Evolutionary conservation across 768 basidiomycete genomes (phyloP).

Genomic region (Myochromella boudieri): DNA sequence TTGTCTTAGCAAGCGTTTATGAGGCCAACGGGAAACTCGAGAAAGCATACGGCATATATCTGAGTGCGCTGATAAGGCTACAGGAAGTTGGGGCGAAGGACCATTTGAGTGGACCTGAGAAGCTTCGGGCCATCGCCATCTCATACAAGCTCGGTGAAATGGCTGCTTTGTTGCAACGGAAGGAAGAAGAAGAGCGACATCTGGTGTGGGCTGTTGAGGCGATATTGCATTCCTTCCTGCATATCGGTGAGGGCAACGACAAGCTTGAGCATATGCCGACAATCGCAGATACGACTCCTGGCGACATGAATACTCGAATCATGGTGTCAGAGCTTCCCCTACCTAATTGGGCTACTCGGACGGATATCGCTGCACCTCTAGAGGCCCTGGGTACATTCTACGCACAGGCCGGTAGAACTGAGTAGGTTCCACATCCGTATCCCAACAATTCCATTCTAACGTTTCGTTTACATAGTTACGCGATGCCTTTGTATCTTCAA

Average conservation of each 20-base stretch:
- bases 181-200: conserved; percentile 43
- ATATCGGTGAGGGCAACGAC: conserved; percentile 13
- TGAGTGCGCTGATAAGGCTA: conserved; percentile 32
- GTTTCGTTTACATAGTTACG: conserved; percentile 54
- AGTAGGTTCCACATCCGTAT: no score
- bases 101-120: conserved; percentile 26
- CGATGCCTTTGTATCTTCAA: conserved; percentile 64
- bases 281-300: conserved; percentile 5
- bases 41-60: conserved; percentile 38
- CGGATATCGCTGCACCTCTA: conserved; percentile 66
- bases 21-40: conserved; percentile 39
- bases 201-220: conserved; percentile 42
- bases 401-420: conserved; percentile 50
- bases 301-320: conserved; percentile 21
- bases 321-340: conserved; percentile 53
- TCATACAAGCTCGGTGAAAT: conserved; percentile 45
- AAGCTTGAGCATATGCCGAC: neutral
- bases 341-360: conserved; percentile 58
- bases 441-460: no score
- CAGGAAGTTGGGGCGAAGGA: conserved; percentile 23
- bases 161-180: conserved; percentile 30
- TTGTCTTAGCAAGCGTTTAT: conserved; percentile 56
- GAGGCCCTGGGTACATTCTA: conserved; percentile 68
- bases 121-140: conserved; percentile 37
- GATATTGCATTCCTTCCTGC: conserved; percentile 36